A percentile compares a stretch with the other conserved stretches of the same genome.
phyloP scores from a whole-genome alignment of 2,329 filamentous ascomycete genomes.

The Penicillium vulpinum region DNA sequence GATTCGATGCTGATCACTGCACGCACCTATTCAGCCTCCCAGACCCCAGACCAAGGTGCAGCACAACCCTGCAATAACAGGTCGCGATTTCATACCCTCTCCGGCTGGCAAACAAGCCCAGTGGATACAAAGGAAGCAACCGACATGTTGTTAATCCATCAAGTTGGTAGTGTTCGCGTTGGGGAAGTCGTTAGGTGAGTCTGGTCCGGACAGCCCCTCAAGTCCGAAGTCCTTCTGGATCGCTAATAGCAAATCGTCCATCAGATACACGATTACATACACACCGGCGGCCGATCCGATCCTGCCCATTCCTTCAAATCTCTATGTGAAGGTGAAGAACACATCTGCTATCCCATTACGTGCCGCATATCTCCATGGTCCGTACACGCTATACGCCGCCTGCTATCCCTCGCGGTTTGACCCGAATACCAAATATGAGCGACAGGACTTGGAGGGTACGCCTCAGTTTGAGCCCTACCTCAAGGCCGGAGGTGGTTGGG shows the following conservation, averaged over 20 bases:
- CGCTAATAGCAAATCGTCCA: neutral
- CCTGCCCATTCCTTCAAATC: conserved; percentile 75
- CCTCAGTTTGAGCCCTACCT: conserved; percentile 96
- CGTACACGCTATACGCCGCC: conserved; percentile 85
- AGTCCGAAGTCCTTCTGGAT: neutral
- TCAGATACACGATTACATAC: conserved; percentile 80
- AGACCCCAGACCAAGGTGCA: conserved; percentile 36
- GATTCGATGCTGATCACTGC: conserved; percentile 46
- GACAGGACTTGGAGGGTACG: conserved; percentile 68
- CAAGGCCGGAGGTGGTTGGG: conserved; percentile 88
- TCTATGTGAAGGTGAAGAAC: conserved; percentile 88
- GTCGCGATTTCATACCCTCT: conserved; percentile 33
- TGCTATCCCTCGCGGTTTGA: conserved; percentile 82
- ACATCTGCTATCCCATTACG: conserved; percentile 85
- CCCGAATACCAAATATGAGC: conserved; percentile 74
- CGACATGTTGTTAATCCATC: conserved; percentile 84
- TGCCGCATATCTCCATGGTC: conserved; percentile 93
- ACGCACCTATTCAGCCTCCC: conserved; percentile 45
- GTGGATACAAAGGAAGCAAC: conserved; percentile 23
- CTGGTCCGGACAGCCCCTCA: neutral
- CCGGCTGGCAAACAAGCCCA: conserved; percentile 36
- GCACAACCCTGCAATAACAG: conserved; percentile 21
- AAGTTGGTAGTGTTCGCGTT: conserved; percentile 87
- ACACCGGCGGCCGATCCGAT: conserved; percentile 86
- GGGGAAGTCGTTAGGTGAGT: conserved; percentile 85